Evolutionary conservation across 352 stramenopile species (phyloP), one percentile per base, ranked within the genome.

Genomic region (Phytophthora sp.): DNA sequence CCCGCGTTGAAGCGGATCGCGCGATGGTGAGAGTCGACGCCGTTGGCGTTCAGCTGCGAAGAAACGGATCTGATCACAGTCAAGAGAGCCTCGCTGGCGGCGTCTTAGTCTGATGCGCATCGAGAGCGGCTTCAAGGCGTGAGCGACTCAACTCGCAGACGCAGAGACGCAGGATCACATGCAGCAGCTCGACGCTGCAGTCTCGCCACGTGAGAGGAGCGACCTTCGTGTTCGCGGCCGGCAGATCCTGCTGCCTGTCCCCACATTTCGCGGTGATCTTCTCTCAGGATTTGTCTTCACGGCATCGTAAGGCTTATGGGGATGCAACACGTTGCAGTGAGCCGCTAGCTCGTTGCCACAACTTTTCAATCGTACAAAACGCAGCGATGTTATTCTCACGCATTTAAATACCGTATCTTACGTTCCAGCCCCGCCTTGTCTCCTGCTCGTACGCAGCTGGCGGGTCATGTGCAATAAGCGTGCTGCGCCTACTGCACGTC

Each of bases 351-450:
- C 23, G 23, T 21, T 24, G 20, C 10, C 24, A 65, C 37, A 32
- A 32, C 27, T n/a, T 17, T 26, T 1, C 27, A 28, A 4, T 38
- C n/a, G 17, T 35, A 51, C 23, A 43, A 50, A 38, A 28, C n/a
- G 34, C 24, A 56, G 42, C 28, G 28, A 50, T 65, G 41, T 12
- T 59, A 66, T 66, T 61, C 39, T 54, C 28, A 13, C 41, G 48
- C 43, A 49, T 24, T 45, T 69, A 69, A 69, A 69, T 69, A 70
- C 45, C 18, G 18, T 56, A 50, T 54, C 44, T 51, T 42, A 42
- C 28, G 20, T 18, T 32, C 28, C 13, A 23, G 11, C 41, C 12
- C 10, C 30, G 50, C 18, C 39, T 27, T 10, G 7, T 48, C 38
- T 59, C 20, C 26, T 37, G 18, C 42, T 50, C 42, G 21, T 35